Evolutionary conservation across 2,329 filamentous ascomycete genomes (phyloP).

Genomic region (Botrytis tulipae): DNA sequence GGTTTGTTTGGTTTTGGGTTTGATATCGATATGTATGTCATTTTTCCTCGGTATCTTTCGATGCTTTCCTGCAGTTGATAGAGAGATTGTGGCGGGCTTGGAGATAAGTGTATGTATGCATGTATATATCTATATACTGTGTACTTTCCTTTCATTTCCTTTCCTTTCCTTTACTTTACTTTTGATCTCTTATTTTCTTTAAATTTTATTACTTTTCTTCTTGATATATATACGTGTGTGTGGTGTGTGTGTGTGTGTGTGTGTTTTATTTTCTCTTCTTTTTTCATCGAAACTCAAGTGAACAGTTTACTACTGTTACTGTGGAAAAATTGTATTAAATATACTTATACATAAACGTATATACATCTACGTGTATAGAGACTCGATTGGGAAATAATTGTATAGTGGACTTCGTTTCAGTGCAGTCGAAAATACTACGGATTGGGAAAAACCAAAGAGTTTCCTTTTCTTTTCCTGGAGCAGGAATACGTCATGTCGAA

Average conservation of each 20-base stretch:
- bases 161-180: background rate
- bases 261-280: background rate
- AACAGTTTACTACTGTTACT: background rate
- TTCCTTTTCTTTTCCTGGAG: background rate
- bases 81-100: background rate
- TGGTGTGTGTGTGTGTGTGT: too few species aligned
- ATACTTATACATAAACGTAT: background rate
- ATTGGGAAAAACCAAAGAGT: background rate
- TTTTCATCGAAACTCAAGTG: background rate
- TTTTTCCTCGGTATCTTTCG: background rate
- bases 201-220: too few species aligned
- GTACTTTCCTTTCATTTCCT: background rate
- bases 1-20: too few species aligned
- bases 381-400: background rate
- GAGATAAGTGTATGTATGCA: background rate
- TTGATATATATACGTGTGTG: too few species aligned
- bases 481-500: conserved; percentile 28
- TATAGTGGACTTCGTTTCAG: background rate
- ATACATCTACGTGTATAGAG: background rate
- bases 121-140: background rate
- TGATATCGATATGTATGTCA: background rate
- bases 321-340: background rate
- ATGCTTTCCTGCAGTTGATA: background rate
- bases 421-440: background rate
- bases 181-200: background rate